Percentiles rank a stretch among this genome's conserved stretches.
Evolutionary conservation across 2,329 filamentous ascomycete species (phyloP).

Genomic region (Pseudonectria foliicola): DNA sequence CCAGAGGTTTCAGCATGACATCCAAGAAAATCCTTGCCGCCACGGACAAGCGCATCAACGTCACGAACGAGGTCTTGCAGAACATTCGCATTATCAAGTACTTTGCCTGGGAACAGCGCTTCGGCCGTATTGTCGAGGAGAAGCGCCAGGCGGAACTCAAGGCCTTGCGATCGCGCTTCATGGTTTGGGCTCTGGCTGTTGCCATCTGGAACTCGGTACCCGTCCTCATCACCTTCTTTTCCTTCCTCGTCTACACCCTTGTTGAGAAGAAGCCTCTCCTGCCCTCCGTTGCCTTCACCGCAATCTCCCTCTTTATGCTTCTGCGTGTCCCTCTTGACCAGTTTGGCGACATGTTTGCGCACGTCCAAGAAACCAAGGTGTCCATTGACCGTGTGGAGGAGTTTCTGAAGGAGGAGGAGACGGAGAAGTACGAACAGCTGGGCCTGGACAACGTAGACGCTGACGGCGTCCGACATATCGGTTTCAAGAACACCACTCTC

Average conservation of each 20-base stretch:
- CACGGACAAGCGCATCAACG: slow-evolving; percentile 91
- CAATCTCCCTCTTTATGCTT: slow-evolving; percentile 90
- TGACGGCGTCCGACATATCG: slow-evolving; percentile 66
- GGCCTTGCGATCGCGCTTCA: slow-evolving; percentile 72
- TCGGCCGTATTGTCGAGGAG: slow-evolving; percentile 78
- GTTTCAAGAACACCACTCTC: slow-evolving; percentile 77
- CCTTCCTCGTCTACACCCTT: slow-evolving; percentile 87
- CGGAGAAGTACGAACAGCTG: slow-evolving; percentile 87
- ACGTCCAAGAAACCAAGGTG: slow-evolving; percentile 95
- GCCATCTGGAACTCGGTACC: slow-evolving; percentile 96
- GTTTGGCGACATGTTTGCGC: slow-evolving; percentile 95
- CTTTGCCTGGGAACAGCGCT: slow-evolving; percentile 96
- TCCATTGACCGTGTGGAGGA: slow-evolving; percentile 95
- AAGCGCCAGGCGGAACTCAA: slow-evolving; percentile 75
- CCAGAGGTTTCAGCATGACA: slow-evolving; percentile 73
- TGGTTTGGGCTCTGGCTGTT: slow-evolving; percentile 85
- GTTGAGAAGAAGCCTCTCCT: slow-evolving; percentile 84
- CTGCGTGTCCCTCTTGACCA: slow-evolving; percentile 91
- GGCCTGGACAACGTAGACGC: slow-evolving; percentile 62
- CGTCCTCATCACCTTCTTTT: slow-evolving; percentile 91
- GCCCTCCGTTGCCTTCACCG: slow-evolving; percentile 91
- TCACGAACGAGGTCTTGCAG: slow-evolving; percentile 92
- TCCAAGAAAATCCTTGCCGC: slow-evolving; percentile 89
- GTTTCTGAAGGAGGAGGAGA: slow-evolving; percentile 89
- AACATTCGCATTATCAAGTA: slow-evolving; percentile 99